Evolutionary conservation across 108 stramenopile species (phyloP), one percentile per base, ranked within the genome.

Genomic region (Stephanodiscus triporus): DNA sequence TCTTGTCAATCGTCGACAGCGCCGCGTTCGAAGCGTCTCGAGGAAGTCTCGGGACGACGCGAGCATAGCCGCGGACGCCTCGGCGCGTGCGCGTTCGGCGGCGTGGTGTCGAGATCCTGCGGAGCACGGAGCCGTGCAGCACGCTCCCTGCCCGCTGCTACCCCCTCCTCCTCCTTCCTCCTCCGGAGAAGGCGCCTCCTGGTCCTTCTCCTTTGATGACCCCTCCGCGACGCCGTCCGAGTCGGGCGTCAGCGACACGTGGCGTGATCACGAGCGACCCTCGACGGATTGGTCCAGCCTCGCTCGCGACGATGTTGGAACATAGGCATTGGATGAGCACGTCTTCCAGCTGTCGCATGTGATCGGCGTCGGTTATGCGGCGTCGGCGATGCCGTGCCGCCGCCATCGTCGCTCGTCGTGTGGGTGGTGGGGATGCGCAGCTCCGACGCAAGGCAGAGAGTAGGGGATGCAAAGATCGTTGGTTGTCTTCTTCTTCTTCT

Each of bases 281-380:
- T 62, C 14, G 79, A 68, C 36, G 24, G n/a, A 42, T 66, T 80
- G 79, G 43, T 80, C 79, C 53, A 81, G 66, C 42, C 66, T 76
- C 19, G 50, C 75, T 3, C n/a, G 76, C 58, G 17, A 81, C 34
- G 27, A 81, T n/a, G 66, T 77, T 72, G 42, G 70, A 64, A 67
- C 77, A 81, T 16, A 81, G 59, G 70, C 80, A 81, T 67, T 76
- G 63, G 29, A 81, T 81, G 9, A 81, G 60, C 49, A 81, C 22
- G 43, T 81, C 76, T 50, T 81, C 80, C 23, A 81, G 63, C 23
- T 66, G 48, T 1, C 80, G 80, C 48, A 72, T 62, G 77, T 59
- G 49, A 40, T 37, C 32, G 17, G 37, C 48, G 30, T 54, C 69
- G 34, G n/a, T 65, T 43, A 42, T 45, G 16, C 14, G 43, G 0